Evolutionary conservation across 2,329 filamentous ascomycete species (phyloP), one percentile per base, ranked within the genome.

Genomic region (Ceratocystis albifundus): DNA sequence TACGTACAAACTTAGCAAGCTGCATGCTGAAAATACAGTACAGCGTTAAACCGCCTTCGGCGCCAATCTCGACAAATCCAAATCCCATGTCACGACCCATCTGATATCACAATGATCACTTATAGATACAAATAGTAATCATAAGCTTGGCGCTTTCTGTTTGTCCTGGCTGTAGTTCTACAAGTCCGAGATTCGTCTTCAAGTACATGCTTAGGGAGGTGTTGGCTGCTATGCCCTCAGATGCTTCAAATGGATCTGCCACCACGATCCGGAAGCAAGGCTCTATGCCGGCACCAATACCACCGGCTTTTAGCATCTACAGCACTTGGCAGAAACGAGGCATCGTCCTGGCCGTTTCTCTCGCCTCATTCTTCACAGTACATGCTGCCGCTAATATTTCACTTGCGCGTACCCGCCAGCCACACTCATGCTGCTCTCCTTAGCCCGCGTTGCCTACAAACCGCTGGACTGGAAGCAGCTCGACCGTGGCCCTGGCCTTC

Each of bases 381-480:
- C n/a, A n/a, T n/a, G n/a, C n/a, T n/a, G 77, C 73, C 0, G 81
- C 82, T 53, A 82, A 83, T 67, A 77, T 84, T 28, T 82, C 79
- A 0, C 74, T 85, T 7, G 81, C 79, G 0, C 70, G 83, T 3
- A 76, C 80, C 50, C n/a, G n/a, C n/a, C n/a, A n/a, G n/a, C n/a
- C 78, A 76, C 3, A 79, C 71, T 69, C 84, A 81, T 68, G 73
- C 74, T 0, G 76, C 80, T 0, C 73, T 87, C 2, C 70, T 87
- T 4, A 75, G 81, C 0, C 73, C 86, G 3, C 76, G 84, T 2
- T 80, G 79, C 70, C 71, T 86, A 1, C 84, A 87, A 70, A 82
- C 80, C 4, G 78, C 80, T 0, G 84, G 85, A 0, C 80, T 0
- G 84, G 85, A 0, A 84, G 80, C 50, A 82, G 80, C 65, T 81